phyloP scores from a whole-genome alignment of 2,329 filamentous ascomycete genomes.

The Penicillium sclerotigenum region DNA sequence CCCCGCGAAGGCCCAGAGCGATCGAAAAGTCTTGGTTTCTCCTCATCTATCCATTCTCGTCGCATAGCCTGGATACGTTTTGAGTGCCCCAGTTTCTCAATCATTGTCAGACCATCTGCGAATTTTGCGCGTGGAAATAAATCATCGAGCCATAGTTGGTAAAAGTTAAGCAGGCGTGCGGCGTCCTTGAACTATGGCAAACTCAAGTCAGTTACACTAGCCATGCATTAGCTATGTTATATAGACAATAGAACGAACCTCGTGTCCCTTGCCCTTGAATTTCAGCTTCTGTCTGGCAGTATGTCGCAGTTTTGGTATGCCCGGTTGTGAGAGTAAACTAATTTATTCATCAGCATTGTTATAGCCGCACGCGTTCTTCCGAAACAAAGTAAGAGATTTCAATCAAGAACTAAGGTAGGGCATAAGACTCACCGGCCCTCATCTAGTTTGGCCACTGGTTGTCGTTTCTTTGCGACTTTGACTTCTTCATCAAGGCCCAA shows the following conservation, averaged over 20 bases:
- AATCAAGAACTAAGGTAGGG: not conserved
- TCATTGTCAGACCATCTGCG: conserved; percentile 79
- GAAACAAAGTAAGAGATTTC: not conserved
- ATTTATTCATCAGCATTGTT: not conserved
- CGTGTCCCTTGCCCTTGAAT: conserved; percentile 91
- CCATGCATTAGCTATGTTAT: not conserved
- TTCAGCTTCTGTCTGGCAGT: conserved; percentile 67
- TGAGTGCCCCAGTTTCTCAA: conserved; percentile 89
- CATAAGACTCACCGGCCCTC: conserved; percentile 60
- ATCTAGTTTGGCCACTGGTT: conserved; percentile 81
- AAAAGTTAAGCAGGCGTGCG: conserved; percentile 76
- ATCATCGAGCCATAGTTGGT: conserved; percentile 95
- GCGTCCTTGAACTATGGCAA: conserved; percentile 72
- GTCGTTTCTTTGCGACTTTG: conserved; percentile 71
- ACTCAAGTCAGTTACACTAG: conserved; percentile 8
- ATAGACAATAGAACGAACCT: conserved; percentile 51
- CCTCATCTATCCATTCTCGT: conserved; percentile 79
- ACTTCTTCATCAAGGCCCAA: conserved; percentile 86
- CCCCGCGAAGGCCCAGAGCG: not conserved
- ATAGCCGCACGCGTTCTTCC: not conserved
- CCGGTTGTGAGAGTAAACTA: conserved; percentile 76
- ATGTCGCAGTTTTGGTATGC: conserved; percentile 76
- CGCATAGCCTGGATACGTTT: conserved; percentile 72
- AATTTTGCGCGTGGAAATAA: conserved; percentile 94
- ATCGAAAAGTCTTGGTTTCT: conserved; percentile 33